A percentile compares a stretch with the other conserved stretches of the same genome.
phyloP scores from a whole-genome alignment of 1,139 yeast genomes.

The Saccharomycopsis hybrid region DNA sequence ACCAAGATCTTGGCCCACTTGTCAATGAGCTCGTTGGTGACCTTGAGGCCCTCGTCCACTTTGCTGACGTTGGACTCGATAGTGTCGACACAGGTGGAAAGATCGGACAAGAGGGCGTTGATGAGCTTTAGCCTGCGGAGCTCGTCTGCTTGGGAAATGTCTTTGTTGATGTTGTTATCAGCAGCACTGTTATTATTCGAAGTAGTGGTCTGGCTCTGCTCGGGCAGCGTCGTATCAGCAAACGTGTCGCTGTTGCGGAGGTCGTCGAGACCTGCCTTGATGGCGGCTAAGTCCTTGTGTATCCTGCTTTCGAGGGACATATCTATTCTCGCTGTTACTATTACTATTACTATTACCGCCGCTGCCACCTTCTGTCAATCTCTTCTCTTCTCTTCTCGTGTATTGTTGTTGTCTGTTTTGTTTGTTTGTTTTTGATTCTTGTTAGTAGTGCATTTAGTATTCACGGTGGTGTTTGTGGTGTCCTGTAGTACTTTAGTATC shows the following conservation, averaged over 20 bases:
- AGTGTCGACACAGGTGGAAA: constrained; percentile 5
- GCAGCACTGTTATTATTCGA: not conserved
- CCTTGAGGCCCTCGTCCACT: constrained; percentile 14
- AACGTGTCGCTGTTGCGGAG: not conserved
- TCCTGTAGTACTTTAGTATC: too few relatives aligned
- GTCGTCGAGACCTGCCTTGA: constrained; percentile 1
- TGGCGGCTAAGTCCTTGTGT: not conserved
- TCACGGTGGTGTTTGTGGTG: too few relatives aligned
- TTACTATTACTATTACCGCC: too few relatives aligned
- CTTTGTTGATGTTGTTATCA: not conserved
- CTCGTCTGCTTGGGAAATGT: constrained; percentile 6
- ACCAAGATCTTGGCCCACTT: constrained; percentile 20
- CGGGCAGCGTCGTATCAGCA: not conserved
- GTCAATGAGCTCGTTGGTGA: constrained; percentile 18
- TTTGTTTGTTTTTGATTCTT: too few relatives aligned
- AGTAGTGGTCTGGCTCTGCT: not conserved
- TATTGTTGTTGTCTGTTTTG: too few relatives aligned
- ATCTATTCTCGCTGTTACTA: too few relatives aligned
- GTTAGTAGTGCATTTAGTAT: too few relatives aligned
- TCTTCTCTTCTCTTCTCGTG: too few relatives aligned
- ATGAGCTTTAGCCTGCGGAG: constrained; percentile 6
- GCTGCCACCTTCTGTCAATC: too few relatives aligned
- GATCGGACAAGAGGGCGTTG: constrained; percentile 4
- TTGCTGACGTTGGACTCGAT: constrained; percentile 8
- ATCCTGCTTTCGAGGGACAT: constrained; percentile 3